These are phyloP conservation scores for Echinosophora koreensis DNA, from an alignment of 306 rosid species.

Conservation along the genomic window DNA sequence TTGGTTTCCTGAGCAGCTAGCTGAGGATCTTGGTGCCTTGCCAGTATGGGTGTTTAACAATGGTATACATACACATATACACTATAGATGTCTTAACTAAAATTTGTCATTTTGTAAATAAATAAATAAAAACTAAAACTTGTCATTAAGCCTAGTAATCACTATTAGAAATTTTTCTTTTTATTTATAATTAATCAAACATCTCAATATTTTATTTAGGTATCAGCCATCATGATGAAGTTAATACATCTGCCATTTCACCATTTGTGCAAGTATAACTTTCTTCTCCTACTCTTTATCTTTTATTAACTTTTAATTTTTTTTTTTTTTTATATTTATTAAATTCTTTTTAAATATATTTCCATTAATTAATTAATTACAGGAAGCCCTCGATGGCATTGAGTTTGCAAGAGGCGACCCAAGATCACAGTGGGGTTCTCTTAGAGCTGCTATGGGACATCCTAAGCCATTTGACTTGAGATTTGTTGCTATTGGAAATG, in stretches of 20 bases:
- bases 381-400: constrained; percentile 89
- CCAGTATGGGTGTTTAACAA: constrained; percentile 86
- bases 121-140: neutral
- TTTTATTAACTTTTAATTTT: neutral
- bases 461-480: constrained; percentile 76
- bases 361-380: neutral
- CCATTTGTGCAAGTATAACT: constrained; percentile 78
- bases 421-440: constrained; percentile 72
- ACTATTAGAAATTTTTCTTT: neutral
- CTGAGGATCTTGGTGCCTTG: constrained; percentile 74
- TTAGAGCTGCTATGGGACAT: constrained; percentile 86
- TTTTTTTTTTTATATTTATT: neutral
- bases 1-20: constrained; percentile 55
- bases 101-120: neutral
- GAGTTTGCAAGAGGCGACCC: constrained; percentile 88
- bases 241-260: constrained; percentile 55
- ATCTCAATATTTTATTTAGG: constrained; percentile 47
- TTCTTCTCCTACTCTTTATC: too few species aligned
- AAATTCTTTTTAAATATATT: neutral
- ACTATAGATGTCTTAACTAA: too few species aligned
- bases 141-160: neutral
- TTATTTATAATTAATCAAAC: constrained; percentile 7
- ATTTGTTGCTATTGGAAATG: constrained; percentile 84
- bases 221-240: constrained; percentile 71
- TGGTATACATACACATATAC: constrained; percentile 39